Percentiles rank a stretch among this genome's conserved stretches.
Evolutionary conservation across 108 stramenopile genomes (phyloP).

Genomic region (Aureococcus anophagefferens): DNA sequence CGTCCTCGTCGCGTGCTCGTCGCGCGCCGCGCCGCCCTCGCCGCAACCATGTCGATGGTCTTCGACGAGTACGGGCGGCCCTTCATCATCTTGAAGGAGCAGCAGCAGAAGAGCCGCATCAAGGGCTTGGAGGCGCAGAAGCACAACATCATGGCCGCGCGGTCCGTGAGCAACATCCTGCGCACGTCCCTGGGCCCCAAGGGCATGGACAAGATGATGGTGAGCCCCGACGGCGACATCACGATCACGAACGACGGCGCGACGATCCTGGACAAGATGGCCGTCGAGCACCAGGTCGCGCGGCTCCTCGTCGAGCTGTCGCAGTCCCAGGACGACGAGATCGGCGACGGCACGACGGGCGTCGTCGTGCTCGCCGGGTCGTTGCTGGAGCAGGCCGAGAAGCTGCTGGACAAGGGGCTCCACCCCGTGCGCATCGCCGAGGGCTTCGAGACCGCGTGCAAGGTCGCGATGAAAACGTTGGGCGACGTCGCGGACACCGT

Average conservation of each 20-base stretch:
- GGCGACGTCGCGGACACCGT: slow-evolving; percentile 75
- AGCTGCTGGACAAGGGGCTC: slow-evolving; percentile 75
- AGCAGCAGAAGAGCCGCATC: slow-evolving; percentile 85
- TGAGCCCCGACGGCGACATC: slow-evolving; percentile 92
- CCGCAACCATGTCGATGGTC: slow-evolving; percentile 27
- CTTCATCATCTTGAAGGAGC: slow-evolving; percentile 97
- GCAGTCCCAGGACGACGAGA: slow-evolving; percentile 93
- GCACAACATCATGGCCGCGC: slow-evolving; percentile 94
- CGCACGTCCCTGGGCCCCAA: slow-evolving; percentile 95
- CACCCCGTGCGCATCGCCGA: slow-evolving; percentile 95
- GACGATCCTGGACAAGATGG: slow-evolving; percentile 90
- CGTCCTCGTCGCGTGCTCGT: no score
- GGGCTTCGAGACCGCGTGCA: slow-evolving; percentile 89
- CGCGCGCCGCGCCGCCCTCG: not conserved
- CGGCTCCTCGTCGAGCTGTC: slow-evolving; percentile 92
- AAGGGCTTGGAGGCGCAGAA: slow-evolving; percentile 90
- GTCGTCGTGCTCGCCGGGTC: slow-evolving; percentile 97
- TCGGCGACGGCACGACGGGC: slow-evolving; percentile 98
- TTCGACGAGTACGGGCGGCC: slow-evolving; percentile 99
- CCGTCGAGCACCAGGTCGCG: slow-evolving; percentile 89
- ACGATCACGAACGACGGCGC: slow-evolving; percentile 99
- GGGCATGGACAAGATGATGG: slow-evolving; percentile 99
- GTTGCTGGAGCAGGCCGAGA: slow-evolving; percentile 92
- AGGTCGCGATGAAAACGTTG: slow-evolving; percentile 74
- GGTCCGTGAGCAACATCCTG: slow-evolving; percentile 79